Evolutionary conservation across 148 eudicot species (phyloP).

Genomic region (Hydrangea macrophylla): DNA sequence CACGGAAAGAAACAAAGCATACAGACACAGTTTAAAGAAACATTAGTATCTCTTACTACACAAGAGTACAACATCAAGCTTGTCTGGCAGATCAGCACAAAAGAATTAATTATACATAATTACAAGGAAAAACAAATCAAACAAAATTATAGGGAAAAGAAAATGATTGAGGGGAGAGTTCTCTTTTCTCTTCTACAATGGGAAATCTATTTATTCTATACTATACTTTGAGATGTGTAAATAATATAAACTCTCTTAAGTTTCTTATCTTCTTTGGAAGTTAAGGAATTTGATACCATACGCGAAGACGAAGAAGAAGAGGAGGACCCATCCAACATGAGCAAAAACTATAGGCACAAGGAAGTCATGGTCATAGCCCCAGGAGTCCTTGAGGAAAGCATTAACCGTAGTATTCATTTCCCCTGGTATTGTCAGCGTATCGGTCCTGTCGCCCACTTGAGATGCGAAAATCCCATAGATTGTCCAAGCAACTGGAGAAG

Average conservation of each 20-base stretch:
- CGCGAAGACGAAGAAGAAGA: slow-evolving; percentile 33
- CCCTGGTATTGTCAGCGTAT: neutral
- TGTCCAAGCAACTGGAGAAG: slow-evolving; percentile 44
- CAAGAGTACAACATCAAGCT: no score
- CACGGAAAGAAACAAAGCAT: no score
- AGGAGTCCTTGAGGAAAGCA: slow-evolving; percentile 8
- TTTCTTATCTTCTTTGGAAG: slow-evolving; percentile 29
- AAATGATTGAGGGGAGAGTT: neutral
- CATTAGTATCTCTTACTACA: no score
- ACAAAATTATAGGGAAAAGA: neutral
- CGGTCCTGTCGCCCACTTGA: slow-evolving; percentile 28
- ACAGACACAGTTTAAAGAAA: no score
- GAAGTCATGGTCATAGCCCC: slow-evolving; percentile 33
- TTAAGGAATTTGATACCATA: slow-evolving; percentile 38
- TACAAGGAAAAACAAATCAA: neutral
- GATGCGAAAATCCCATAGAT: slow-evolving; percentile 36
- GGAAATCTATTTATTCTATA: neutral
- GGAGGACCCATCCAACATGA: slow-evolving; percentile 33
- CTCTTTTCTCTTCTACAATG: slow-evolving; percentile 7
- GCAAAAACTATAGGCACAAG: slow-evolving; percentile 25
- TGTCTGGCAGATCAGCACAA: neutral
- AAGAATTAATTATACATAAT: neutral
- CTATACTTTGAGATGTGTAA: neutral
- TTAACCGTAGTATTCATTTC: slow-evolving; percentile 5
- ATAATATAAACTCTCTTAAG: neutral